Base-by-base conservation (phyloP, 192 early-diverging fungal genomes). In the Entomortierella lignicola region DNA sequence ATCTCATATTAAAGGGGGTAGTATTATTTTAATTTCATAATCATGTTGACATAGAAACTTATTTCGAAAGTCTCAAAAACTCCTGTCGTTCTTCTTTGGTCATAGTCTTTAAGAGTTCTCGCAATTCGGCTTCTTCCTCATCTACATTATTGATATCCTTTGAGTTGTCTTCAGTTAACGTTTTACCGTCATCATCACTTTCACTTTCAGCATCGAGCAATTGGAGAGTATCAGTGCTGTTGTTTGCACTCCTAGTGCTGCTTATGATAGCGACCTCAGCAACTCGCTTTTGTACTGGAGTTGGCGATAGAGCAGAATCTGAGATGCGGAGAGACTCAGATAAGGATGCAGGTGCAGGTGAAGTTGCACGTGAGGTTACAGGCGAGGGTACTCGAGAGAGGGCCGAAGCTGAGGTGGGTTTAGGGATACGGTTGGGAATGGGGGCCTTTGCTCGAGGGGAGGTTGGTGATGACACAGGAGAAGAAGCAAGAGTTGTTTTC, bases 71-170 rank as follows among this genome's bases (percentile, higher is more conserved):
- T 8, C 74, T 54, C 26, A 69, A 25, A 41, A 60, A 79, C 62
- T 79, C 74, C 31, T 50, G 51, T 12, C 74, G 17, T 23, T 79
- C 74, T 26, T 79, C 74, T n/a, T 51, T 41, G 4, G 64, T 64
- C 74, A 79, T 79, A 21, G 74, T 31, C 21, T 51, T 60, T 7
- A 79, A 51, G 10, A 79, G 51, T 12, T 69, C 67, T 3, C 42
- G 44, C n/a, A 79, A 18, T 37, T 79, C 74, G 3, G 66, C 54
- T 5, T 66, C 74, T 8, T 75, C 72, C 10, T 75, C 72, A 12
- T 67, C 63, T 8, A 39, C 48, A 21, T 64, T 18, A 13, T 54
- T 23, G 20, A 51, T 7, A 51, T 6, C 23, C 23, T 17, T 17
- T 17, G 15, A 6, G 5, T 23, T 21, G 50, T 7, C n/a, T 6